Base-by-base conservation (phyloP, 2,329 filamentous ascomycete species). In the Aspergillus ustus region DNA sequence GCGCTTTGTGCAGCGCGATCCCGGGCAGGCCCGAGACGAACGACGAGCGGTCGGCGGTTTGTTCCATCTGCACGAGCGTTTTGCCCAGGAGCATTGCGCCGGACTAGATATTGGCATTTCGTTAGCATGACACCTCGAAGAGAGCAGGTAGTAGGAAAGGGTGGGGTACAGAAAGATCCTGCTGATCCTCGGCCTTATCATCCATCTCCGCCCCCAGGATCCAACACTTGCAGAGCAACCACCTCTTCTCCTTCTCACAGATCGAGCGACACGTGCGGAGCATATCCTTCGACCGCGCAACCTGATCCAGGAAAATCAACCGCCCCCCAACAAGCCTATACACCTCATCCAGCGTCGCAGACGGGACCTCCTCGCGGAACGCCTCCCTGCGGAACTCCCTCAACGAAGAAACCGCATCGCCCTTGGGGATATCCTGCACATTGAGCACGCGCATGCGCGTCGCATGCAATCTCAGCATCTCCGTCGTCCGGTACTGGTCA, bases 401-500 rank as follows among this genome's bases (percentile, higher is more conserved):
- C 29, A 99, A 81, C 0, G 95, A 94, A 20, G 82, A 80, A 62
- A 96, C 85, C 2, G 95, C 93, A 69, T 91, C 87, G 8, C 82
- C 75, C 74, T 93, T 97, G 54, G 90, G 87, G 7, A 99, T 82
- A 76, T 99, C 95, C 6, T 87, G 84, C 40, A 99, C 89, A 11
- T 92, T 88, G 44, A 96, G 89, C 4, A 99, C 91, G 72, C 97
- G 93, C 92, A 99, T 96, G 48, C 95, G 87, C 2, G 93, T 97
- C 1, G 93, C 92, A 62, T 97, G 89, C 73, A 92, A 89, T 82
- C 97, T 97, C 54, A 99, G 81, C 17, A 93, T 87, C 77, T 99
- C 95, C 70, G 97, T 98, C 0, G 99, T 91, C 94, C 95, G 98
- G 78, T 97, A 99, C 75, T 98, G 95, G 76, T 99, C 95, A 56